Base-by-base conservation (phyloP, 2,329 filamentous ascomycete genomes). In the Pseudogymnoascus sp. region DNA sequence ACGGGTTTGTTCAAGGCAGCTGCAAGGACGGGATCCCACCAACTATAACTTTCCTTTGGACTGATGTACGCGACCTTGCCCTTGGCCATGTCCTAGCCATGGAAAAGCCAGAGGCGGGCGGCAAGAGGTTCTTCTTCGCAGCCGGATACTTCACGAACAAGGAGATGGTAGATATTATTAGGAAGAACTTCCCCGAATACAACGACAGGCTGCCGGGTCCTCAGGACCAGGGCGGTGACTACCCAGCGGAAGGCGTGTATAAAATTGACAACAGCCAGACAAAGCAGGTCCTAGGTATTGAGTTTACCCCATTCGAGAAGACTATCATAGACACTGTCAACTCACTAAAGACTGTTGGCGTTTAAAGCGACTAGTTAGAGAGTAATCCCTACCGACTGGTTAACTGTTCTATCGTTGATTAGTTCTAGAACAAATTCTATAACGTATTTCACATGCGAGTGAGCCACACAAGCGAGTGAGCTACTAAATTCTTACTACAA, bases 121-220 rank as follows among this genome's bases (percentile, higher is more conserved):
- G 79, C 37, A 80, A 85, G 72, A 79, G 88, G 2, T 89, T 88
- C 76, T 85, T 88, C 71, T 71, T 87, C 34, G 81, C 85, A 0
- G 81, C 80, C 0, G 83, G 81, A 1, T 77, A 81, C 69, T 89
- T 86, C 71, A 81, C 78, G 62, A 88, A 88, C 72, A 81, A 81
- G 70, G 76, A 80, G 70, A 80, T 87, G 39, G 80, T 79, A 0
- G 77, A 84, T 54, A 77, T 83, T 54, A 79, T 88, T 60, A 76
- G 77, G 62, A 79, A 81, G 66, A 73, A 79, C 64, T 84, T 83
- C 66, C 83, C 82, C 0, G 74, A 84, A 67, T 78, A 82, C 67
- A 77, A 77, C 65, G 77, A 75, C 5, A 69, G 75, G 54, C 69
- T 85, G 66, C 83, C 83, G n/a, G 68, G 70, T 8, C 67, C 63